Percentiles rank a stretch among this genome's conserved stretches.
Conservation (phyloP, 306 rosid species). For the Quercus robur region DNA sequence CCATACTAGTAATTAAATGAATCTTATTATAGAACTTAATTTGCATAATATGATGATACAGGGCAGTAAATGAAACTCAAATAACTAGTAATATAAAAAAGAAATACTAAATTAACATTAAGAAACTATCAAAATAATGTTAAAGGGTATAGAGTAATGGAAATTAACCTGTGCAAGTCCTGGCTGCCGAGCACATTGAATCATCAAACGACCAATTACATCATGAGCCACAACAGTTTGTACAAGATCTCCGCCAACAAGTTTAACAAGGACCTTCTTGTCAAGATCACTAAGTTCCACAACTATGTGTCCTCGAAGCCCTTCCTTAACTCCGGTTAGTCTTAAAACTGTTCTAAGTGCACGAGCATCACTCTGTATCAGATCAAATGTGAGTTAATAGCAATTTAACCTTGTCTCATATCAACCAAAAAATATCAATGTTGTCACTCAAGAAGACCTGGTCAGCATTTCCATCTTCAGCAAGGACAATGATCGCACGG, state of each 20-base stretch:
- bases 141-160: slow-evolving; percentile 1
- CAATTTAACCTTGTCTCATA: slow-evolving; percentile 9
- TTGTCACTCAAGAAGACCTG: slow-evolving; percentile 51
- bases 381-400: slow-evolving; percentile 27
- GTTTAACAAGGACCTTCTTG: slow-evolving; percentile 88
- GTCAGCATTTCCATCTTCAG: slow-evolving; percentile 96
- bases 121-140: not conserved
- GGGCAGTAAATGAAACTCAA: not conserved
- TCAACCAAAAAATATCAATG: slow-evolving; percentile 12
- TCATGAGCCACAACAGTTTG: slow-evolving; percentile 98
- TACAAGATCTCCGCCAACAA: slow-evolving; percentile 93
- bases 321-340: slow-evolving; percentile 85
- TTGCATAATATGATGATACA: slow-evolving; percentile 8
- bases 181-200: slow-evolving; percentile 95
- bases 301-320: slow-evolving; percentile 82
- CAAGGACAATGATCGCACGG: slow-evolving; percentile 84
- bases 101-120: too few relatives aligned
- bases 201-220: slow-evolving; percentile 95
- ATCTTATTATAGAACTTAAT: slow-evolving; percentile 10
- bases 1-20: not conserved
- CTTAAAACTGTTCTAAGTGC: slow-evolving; percentile 90
- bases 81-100: not conserved
- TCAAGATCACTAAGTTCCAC: slow-evolving; percentile 92
- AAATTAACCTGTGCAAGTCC: slow-evolving; percentile 91
- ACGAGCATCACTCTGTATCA: slow-evolving; percentile 88